Conservation (phyloP, 2,329 filamentous ascomycete genomes). For the Zarea fungicola region DNA sequence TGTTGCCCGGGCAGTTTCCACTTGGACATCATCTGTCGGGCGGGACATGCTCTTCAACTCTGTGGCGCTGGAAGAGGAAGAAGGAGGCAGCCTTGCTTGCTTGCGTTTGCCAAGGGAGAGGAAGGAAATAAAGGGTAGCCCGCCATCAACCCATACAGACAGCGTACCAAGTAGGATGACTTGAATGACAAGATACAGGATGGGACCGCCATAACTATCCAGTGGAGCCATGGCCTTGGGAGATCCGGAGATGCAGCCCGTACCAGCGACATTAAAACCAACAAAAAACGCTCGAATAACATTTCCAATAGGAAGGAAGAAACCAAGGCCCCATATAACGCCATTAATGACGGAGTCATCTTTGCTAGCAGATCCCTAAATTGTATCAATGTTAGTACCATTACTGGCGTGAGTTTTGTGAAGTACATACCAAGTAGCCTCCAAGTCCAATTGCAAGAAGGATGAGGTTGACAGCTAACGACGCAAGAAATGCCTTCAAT, state of each 20-base stretch:
- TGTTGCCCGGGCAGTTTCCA: constrained; percentile 57
- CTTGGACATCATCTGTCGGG: constrained; percentile 28
- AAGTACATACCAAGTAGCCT: constrained; percentile 12
- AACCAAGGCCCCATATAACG: constrained; percentile 15
- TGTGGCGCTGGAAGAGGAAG: constrained; percentile 25
- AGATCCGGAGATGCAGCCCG: constrained; percentile 62
- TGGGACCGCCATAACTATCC: constrained; percentile 68
- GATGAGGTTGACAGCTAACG: constrained; percentile 59
- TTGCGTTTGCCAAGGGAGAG: constrained; percentile 46
- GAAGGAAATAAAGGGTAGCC: constrained; percentile 25
- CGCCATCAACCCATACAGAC: constrained; percentile 72
- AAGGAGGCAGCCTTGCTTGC: constrained; percentile 21
- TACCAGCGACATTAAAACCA: constrained; percentile 70
- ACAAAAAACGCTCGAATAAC: constrained; percentile 67
- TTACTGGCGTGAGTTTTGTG: not conserved
- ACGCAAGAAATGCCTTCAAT: constrained; percentile 64
- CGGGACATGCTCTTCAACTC: constrained; percentile 16
- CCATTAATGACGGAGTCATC: constrained; percentile 14
- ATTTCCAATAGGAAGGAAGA: constrained; percentile 29
- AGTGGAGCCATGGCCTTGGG: constrained; percentile 61
- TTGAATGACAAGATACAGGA: constrained; percentile 72
- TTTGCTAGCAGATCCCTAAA: constrained; percentile 7
- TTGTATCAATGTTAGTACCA: not conserved
- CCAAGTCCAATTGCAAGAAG: constrained; percentile 61
- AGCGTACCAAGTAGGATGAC: constrained; percentile 60